These are phyloP conservation scores for Euphorbia peplus DNA, from an alignment of 345 rosid species.

Conservation along the genomic window DNA sequence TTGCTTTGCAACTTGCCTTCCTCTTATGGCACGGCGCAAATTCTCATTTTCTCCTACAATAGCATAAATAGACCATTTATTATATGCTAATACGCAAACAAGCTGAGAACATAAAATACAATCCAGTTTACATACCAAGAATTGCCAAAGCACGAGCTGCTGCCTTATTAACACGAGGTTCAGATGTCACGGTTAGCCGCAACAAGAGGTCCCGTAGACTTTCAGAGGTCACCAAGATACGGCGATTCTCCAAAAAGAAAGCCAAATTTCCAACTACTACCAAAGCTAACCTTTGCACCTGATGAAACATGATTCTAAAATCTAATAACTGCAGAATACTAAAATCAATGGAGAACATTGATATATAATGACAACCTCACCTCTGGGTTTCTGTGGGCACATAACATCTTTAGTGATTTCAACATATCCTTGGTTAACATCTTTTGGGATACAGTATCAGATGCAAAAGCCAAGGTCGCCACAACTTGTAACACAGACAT, in stretches of 20 bases:
- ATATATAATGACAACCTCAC: slow-evolving; percentile 35
- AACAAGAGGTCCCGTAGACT: slow-evolving; percentile 85
- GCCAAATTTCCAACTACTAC: slow-evolving; percentile 93
- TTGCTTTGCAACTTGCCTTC: slow-evolving; percentile 84
- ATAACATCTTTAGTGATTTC: slow-evolving; percentile 69
- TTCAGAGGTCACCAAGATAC: slow-evolving; percentile 82
- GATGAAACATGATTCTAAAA: slow-evolving; percentile 24
- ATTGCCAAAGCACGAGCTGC: slow-evolving; percentile 98
- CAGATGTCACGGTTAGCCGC: slow-evolving; percentile 78
- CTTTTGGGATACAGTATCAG: slow-evolving; percentile 85
- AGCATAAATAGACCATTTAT: slow-evolving; percentile 18
- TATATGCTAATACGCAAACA: slow-evolving; percentile 4
- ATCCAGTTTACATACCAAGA: slow-evolving; percentile 57
- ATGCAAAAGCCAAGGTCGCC: slow-evolving; percentile 75
- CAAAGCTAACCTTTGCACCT: slow-evolving; percentile 93
- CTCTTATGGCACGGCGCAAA: slow-evolving; percentile 84
- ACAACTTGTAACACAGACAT: slow-evolving; percentile 89
- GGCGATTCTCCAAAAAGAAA: slow-evolving; percentile 91
- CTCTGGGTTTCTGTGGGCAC: slow-evolving; percentile 81
- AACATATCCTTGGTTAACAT: slow-evolving; percentile 85
- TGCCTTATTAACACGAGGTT: slow-evolving; percentile 84
- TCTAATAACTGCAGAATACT: slow-evolving; percentile 14
- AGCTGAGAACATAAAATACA: slow-evolving; percentile 4
- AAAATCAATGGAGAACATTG: slow-evolving; percentile 13
- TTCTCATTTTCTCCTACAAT: slow-evolving; percentile 86